Evolutionary conservation across 805 yeast species (phyloP).

Genomic region (Candida sanyiensis): DNA sequence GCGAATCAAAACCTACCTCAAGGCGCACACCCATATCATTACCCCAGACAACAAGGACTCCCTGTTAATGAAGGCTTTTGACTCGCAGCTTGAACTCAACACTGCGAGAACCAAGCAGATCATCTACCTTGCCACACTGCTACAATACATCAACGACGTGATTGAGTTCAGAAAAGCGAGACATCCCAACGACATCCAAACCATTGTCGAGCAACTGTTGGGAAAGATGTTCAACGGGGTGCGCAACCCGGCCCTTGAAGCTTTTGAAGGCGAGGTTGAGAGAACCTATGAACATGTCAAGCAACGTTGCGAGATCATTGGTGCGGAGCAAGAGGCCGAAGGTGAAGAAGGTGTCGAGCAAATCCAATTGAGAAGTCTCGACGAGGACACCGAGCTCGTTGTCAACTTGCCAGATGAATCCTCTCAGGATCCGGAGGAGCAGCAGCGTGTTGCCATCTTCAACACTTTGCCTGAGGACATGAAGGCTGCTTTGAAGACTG

Average conservation of each 20-base stretch:
- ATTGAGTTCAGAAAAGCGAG: constrained; percentile 32
- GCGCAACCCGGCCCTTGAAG: constrained; percentile 56
- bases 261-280: constrained; percentile 68
- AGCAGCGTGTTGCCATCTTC: constrained; percentile 47
- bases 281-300: constrained; percentile 72
- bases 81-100: constrained; percentile 64
- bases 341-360: constrained; percentile 51
- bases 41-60: constrained; percentile 87
- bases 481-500: constrained; percentile 71
- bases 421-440: constrained; percentile 39
- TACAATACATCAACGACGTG: constrained; percentile 59
- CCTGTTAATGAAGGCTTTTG: constrained; percentile 88
- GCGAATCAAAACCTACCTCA: constrained; percentile 46
- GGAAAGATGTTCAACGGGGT: constrained; percentile 42
- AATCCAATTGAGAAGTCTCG: constrained; percentile 84
- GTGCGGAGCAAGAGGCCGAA: constrained; percentile 44
- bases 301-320: constrained; percentile 63
- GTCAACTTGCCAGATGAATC: constrained; percentile 62
- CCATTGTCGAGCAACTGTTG: constrained; percentile 63
- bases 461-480: constrained; percentile 51
- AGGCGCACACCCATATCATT: constrained; percentile 58
- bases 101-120: constrained; percentile 49
- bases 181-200: constrained; percentile 29
- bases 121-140: constrained; percentile 73
- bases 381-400: constrained; percentile 70